Evolutionary conservation across 257 asterid species (phyloP).

Genomic region (Rauvolfia tetraphylla): DNA sequence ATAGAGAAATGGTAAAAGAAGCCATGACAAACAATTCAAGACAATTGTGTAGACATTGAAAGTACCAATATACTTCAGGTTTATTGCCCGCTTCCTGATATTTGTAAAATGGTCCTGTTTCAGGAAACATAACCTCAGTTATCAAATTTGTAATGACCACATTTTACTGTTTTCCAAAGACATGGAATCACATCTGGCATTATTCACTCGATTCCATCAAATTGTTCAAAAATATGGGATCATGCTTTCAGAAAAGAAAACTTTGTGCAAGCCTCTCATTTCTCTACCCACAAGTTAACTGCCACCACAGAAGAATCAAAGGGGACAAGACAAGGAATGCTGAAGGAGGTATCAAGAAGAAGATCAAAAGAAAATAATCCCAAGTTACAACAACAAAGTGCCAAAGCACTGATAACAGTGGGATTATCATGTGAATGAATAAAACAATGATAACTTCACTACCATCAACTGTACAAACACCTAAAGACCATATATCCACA

Average conservation of each 20-base stretch:
- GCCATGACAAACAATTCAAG: background rate
- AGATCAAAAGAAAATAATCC: background rate
- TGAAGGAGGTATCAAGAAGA: background rate
- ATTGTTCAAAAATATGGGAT: too few species aligned
- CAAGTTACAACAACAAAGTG: slow-evolving; percentile 6
- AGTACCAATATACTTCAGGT: slow-evolving; percentile 90
- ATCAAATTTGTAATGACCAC: background rate
- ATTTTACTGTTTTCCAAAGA: too few species aligned
- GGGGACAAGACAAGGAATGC: too few species aligned
- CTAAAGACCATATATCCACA: background rate
- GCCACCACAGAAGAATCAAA: too few species aligned
- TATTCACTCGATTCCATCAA: too few species aligned
- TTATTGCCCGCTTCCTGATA: slow-evolving; percentile 56
- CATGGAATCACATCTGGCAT: too few species aligned
- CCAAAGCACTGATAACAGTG: background rate
- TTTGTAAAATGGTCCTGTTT: slow-evolving; percentile 83
- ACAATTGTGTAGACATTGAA: background rate
- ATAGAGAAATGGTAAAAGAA: slow-evolving; percentile 3
- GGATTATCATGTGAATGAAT: slow-evolving; percentile 1
- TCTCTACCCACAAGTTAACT: too few species aligned
- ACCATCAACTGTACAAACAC: background rate
- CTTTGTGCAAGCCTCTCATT: too few species aligned
- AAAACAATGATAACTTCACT: background rate
- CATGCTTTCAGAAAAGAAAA: too few species aligned
- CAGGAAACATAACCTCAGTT: slow-evolving; percentile 21